Evolutionary conservation across 305 asterid genomes (phyloP).

Genomic region (Ilex paraguariensis): DNA sequence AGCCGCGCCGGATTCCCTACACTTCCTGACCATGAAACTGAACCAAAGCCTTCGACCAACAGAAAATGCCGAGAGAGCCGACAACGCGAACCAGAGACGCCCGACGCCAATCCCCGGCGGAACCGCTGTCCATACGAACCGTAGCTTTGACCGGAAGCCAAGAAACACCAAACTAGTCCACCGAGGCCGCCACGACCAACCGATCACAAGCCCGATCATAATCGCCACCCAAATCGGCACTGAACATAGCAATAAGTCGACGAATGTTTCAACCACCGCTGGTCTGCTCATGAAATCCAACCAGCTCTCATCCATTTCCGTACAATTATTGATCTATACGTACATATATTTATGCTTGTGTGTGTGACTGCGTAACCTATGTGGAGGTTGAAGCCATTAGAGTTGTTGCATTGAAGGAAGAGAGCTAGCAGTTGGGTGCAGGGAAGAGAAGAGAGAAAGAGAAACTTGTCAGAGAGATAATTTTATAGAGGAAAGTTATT

Average conservation of each 20-base stretch:
- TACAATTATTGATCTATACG: not conserved
- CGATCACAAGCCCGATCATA: slow-evolving; percentile 85
- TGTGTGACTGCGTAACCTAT: no score
- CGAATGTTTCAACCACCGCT: slow-evolving; percentile 69
- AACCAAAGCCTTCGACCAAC: slow-evolving; percentile 72
- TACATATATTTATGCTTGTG: not conserved
- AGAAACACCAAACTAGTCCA: slow-evolving; percentile 83
- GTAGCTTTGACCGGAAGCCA: slow-evolving; percentile 78
- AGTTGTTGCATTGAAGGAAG: not conserved
- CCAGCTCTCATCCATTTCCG: slow-evolving; percentile 59
- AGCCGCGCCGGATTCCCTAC: slow-evolving; percentile 29
- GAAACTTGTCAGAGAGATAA: not conserved
- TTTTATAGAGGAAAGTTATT: not conserved
- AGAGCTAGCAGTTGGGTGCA: not conserved
- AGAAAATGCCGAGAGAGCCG: slow-evolving; percentile 90
- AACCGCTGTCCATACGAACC: slow-evolving; percentile 62
- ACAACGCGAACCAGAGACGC: slow-evolving; percentile 79
- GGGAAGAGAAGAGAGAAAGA: not conserved
- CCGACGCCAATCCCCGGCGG: slow-evolving; percentile 94
- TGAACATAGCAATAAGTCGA: slow-evolving; percentile 80
- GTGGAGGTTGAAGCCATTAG: not conserved
- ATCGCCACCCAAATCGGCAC: slow-evolving; percentile 99
- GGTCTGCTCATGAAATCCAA: slow-evolving; percentile 44
- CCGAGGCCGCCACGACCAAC: slow-evolving; percentile 95
- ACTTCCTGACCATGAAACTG: slow-evolving; percentile 44